These are phyloP conservation scores for Colletotrichum higginsianum DNA, from an alignment of 2,329 filamentous ascomycete species.

Conservation along the genomic window DNA sequence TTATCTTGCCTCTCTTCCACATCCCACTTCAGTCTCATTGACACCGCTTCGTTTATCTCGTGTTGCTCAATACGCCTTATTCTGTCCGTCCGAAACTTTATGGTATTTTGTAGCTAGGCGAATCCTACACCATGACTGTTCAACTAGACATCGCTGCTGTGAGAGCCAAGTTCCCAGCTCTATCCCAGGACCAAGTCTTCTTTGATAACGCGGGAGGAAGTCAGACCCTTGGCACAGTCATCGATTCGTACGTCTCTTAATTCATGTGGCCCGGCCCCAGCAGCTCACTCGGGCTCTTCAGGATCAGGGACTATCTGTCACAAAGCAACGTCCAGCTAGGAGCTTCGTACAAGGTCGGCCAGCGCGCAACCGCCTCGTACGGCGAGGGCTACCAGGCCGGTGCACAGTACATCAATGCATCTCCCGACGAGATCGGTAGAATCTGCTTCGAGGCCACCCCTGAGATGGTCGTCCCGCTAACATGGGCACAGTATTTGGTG, in stretches of 20 bases:
- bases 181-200: slow-evolving; percentile 77
- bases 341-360: slow-evolving; percentile 75
- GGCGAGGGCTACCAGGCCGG: slow-evolving; percentile 73
- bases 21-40: not conserved
- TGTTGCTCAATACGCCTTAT: not conserved
- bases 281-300: slow-evolving; percentile 47
- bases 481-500: slow-evolving; percentile 72
- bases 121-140: slow-evolving; percentile 15
- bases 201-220: slow-evolving; percentile 86
- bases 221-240: slow-evolving; percentile 77
- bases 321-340: slow-evolving; percentile 83
- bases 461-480: not conserved
- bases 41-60: not conserved
- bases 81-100: too few species aligned
- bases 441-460: not conserved
- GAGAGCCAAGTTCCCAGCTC: slow-evolving; percentile 76
- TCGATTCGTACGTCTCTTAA: slow-evolving; percentile 69
- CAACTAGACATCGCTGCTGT: slow-evolving; percentile 64
- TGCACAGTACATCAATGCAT: slow-evolving; percentile 80
- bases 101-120: not conserved
- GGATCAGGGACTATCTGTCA: slow-evolving; percentile 76
- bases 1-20: not conserved
- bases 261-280: not conserved
- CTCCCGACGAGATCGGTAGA: slow-evolving; percentile 74
- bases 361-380: slow-evolving; percentile 73